phyloP scores from a whole-genome alignment of 202 grass and related monocot genomes.

The Dendrocalamus latiflorus region DNA sequence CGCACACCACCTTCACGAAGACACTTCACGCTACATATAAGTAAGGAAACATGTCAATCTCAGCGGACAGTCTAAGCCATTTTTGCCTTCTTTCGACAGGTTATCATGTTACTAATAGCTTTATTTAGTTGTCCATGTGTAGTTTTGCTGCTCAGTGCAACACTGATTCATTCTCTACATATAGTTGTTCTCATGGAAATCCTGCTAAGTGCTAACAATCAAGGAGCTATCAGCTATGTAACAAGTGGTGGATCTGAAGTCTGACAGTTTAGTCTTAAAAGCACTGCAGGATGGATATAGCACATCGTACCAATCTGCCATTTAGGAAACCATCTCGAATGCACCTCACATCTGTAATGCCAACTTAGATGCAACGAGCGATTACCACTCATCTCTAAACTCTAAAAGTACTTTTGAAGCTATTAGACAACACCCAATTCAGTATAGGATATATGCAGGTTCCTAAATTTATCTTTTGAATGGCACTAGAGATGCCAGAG shows the following conservation, averaged over 20 bases:
- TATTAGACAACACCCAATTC: background rate
- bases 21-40: slow-evolving; percentile 71
- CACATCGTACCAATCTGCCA: background rate
- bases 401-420: background rate
- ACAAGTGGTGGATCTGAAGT: background rate
- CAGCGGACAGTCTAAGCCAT: background rate
- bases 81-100: background rate
- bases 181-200: background rate
- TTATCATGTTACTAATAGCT: background rate
- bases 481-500: background rate
- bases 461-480: background rate
- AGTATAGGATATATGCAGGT: background rate
- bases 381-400: background rate
- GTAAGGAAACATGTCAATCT: slow-evolving; percentile 11
- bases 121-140: background rate
- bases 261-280: background rate
- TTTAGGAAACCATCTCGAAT: background rate
- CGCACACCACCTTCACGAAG: slow-evolving; percentile 70
- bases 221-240: background rate
- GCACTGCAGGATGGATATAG: background rate
- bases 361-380: background rate
- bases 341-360: background rate
- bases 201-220: background rate
- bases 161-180: background rate
- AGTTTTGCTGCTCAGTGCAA: background rate